Evolutionary conservation across 352 stramenopile genomes (phyloP).

Genomic region (Phytophthora melonis): DNA sequence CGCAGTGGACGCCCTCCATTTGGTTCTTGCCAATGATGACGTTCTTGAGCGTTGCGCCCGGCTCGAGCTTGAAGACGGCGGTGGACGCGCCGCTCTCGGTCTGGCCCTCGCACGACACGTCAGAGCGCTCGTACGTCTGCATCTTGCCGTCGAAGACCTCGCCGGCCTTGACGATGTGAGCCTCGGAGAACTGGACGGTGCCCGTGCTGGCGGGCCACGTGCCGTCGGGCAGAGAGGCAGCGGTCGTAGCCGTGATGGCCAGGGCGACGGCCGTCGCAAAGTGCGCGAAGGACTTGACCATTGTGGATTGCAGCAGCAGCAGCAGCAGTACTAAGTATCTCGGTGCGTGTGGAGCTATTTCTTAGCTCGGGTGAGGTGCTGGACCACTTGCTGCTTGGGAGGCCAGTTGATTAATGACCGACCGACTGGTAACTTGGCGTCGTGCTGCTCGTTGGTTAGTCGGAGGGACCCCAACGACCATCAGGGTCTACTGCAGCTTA

Average conservation of each 20-base stretch:
- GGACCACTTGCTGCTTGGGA: not conserved
- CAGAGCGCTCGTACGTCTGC: too few species aligned
- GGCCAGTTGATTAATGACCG: constrained; percentile 29
- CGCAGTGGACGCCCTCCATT: too few species aligned
- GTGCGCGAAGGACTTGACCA: constrained; percentile 20
- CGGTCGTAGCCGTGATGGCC: constrained; percentile 9
- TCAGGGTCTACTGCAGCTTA: not conserved
- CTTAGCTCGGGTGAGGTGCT: not conserved
- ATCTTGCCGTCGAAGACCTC: constrained; percentile 35
- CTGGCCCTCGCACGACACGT: too few species aligned
- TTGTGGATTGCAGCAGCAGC: constrained; percentile 11
- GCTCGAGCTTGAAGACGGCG: too few species aligned
- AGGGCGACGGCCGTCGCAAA: constrained; percentile 13
- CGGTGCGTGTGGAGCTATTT: constrained; percentile 2
- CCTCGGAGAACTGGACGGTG: constrained; percentile 19
- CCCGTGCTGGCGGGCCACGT: constrained; percentile 26
- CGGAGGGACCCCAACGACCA: not conserved
- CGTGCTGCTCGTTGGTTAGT: not conserved
- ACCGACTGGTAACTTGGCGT: not conserved
- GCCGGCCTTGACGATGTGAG: constrained; percentile 44
- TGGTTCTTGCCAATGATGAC: too few species aligned
- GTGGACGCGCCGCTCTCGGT: too few species aligned
- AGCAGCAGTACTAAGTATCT: not conserved
- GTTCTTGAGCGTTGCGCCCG: too few species aligned
- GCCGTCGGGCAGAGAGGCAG: constrained; percentile 19